Base-by-base conservation (phyloP, 2,329 filamentous ascomycete genomes). In the Fusarium anthophilum region DNA sequence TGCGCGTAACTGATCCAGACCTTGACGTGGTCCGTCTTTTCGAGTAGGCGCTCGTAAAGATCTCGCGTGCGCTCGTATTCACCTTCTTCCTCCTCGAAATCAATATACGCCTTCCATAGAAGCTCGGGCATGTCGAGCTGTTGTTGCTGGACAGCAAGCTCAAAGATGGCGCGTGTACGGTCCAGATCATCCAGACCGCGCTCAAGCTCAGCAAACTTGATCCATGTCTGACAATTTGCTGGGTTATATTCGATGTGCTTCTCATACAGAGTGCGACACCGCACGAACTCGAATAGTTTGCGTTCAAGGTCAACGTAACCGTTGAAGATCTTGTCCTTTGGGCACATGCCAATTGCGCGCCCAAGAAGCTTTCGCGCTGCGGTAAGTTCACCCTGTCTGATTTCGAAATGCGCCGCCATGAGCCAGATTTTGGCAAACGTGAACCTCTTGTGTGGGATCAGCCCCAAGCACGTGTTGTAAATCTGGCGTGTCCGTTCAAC, bases 1-100 rank as follows among this genome's bases (percentile, higher is more conserved):
- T 97, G 94, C n/a, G 96, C 96, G 84, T 96, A 99, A 82, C 94
- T 96, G 83, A 96, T 97, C 96, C 96, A 99, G 69, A 99, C 96
- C 87, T 98, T 99, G 87, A 98, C 95, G 80, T 99, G 96, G 79
- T 96, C 92, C n/a, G 96, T 98, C 90, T 97, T 98, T 79, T 94
- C 88, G 48, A 99, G 88, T 18, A 99, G 88, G 13, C 96, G 91
- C 85, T 98, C 96, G 84, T 98, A 99, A 50, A 99, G 86, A 8
- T 86, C 85, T 55, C 96, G 89, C 9, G 95, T 94, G 55, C 91
- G 88, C 60, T 95, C 94, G 82, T 96, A 98, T 82, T 98, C 94
- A 79, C 92, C 94, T 82, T 98, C 94, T 78, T 97, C 94, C 80
- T 98, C 96, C 83, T 99, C 96, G 80, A 98, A 98, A 82, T 99